Evolutionary conservation across 2,329 filamentous ascomycete species (phyloP).

Genomic region (Aschersonia sp.): DNA sequence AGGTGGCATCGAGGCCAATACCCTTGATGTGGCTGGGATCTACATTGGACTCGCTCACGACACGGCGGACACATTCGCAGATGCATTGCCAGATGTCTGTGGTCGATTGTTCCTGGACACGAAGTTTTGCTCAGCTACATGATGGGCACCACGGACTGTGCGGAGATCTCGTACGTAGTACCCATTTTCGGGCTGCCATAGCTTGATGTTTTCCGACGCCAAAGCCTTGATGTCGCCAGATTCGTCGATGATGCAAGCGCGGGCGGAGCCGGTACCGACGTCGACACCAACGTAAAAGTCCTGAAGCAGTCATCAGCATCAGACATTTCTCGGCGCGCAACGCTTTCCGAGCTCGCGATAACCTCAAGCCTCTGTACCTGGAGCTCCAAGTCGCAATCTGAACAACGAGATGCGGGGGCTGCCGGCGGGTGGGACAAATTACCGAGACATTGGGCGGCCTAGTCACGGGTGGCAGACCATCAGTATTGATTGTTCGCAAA

Average conservation of each 20-base stretch:
- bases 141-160: neutral
- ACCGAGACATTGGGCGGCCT: constrained; percentile 20
- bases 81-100: constrained; percentile 95
- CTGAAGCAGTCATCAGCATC: constrained; percentile 12
- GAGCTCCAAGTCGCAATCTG: neutral
- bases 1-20: constrained; percentile 97
- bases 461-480: constrained; percentile 10
- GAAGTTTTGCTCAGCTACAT: neutral
- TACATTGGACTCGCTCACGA: constrained; percentile 68
- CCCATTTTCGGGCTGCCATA: constrained; percentile 64
- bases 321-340: neutral
- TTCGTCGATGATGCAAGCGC: constrained; percentile 88
- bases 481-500: constrained; percentile 8
- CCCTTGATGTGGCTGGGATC: constrained; percentile 65
- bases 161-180: constrained; percentile 43
- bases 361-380: neutral
- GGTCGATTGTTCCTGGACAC: constrained; percentile 76
- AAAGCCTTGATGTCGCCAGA: constrained; percentile 75
- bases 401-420: neutral
- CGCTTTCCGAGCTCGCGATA: neutral
- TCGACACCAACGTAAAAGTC: constrained; percentile 73
- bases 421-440: constrained; percentile 5
- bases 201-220: constrained; percentile 60
- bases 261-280: constrained; percentile 87
- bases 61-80: constrained; percentile 71